These are phyloP conservation scores for Ajuga reptans DNA, from an alignment of 305 asterid genomes.

Conservation along the genomic window DNA sequence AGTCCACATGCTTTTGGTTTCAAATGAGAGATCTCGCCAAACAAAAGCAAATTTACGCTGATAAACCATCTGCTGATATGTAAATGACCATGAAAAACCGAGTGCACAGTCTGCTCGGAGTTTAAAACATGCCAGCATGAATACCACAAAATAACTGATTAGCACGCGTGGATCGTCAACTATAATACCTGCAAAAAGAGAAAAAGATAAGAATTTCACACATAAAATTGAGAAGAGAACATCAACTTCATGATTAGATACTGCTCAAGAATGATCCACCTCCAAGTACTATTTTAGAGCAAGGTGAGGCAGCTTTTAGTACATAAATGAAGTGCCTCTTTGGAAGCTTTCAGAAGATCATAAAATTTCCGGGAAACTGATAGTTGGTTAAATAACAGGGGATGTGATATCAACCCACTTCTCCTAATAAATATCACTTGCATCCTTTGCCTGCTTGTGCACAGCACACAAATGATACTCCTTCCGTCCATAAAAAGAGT, in stretches of 20 bases:
- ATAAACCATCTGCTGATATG: slow-evolving; percentile 73
- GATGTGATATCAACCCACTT: neutral
- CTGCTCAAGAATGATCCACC: slow-evolving; percentile 11
- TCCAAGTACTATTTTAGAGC: neutral
- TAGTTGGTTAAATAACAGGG: neutral
- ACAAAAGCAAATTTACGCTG: slow-evolving; percentile 84
- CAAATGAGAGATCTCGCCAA: slow-evolving; percentile 95
- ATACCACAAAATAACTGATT: slow-evolving; percentile 76
- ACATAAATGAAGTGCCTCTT: neutral
- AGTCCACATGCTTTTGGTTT: slow-evolving; percentile 99
- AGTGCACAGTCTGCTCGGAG: slow-evolving; percentile 82
- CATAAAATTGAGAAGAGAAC: slow-evolving; percentile 1
- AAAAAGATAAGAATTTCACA: neutral
- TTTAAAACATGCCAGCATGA: slow-evolving; percentile 85
- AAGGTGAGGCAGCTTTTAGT: neutral
- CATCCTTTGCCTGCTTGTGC: neutral
- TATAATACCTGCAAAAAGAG: slow-evolving; percentile 50
- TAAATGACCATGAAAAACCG: slow-evolving; percentile 66
- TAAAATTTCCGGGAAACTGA: neutral
- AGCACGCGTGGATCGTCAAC: slow-evolving; percentile 96
- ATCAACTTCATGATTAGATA: neutral
- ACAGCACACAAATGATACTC: neutral
- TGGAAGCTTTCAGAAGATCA: slow-evolving; percentile 13
- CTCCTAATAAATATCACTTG: neutral
- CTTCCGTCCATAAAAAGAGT: too few relatives aligned